Evolutionary conservation across 768 basidiomycete species (phyloP).

Genomic region (Leccinum incarnatum): DNA sequence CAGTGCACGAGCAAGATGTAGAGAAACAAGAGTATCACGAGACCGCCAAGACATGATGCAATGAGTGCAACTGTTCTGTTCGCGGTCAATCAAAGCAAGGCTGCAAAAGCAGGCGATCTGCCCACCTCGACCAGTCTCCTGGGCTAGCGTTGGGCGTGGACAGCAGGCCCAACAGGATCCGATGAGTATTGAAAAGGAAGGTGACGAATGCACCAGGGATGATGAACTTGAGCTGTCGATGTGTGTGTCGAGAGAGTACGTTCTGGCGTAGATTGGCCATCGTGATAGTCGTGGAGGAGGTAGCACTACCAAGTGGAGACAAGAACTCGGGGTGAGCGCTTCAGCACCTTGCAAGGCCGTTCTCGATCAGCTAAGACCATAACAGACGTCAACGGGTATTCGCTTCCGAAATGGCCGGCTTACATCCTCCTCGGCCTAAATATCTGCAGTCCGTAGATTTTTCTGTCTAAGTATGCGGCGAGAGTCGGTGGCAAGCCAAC

Average conservation of each 20-base stretch:
- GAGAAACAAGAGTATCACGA: constrained; percentile 69
- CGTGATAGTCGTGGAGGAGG: not conserved
- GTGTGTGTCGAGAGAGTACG: constrained; percentile 46
- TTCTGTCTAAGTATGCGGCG: not conserved
- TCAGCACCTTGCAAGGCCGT: not conserved
- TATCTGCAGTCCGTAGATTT: not conserved
- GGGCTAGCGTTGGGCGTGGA: constrained; percentile 29
- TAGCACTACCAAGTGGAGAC: not conserved
- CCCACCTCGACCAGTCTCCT: constrained; percentile 53
- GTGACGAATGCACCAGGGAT: constrained; percentile 66
- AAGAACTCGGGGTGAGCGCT: not conserved
- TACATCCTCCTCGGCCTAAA: not conserved
- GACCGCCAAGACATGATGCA: constrained; percentile 51
- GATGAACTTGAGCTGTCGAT: constrained; percentile 72
- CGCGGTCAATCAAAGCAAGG: constrained; percentile 5
- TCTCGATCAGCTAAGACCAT: constrained; percentile 11
- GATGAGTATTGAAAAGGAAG: constrained; percentile 56
- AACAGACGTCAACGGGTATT: constrained; percentile 7
- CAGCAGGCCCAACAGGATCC: constrained; percentile 45
- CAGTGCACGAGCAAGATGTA: constrained; percentile 70
- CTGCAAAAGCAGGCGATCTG: not conserved
- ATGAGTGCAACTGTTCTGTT: constrained; percentile 51
- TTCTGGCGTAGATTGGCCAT: constrained; percentile 21
- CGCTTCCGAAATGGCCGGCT: constrained; percentile 2
- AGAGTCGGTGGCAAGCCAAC: not conserved